phyloP scores from a whole-genome alignment of 2,329 filamentous ascomycete genomes.

The Sporothrix globosa region DNA sequence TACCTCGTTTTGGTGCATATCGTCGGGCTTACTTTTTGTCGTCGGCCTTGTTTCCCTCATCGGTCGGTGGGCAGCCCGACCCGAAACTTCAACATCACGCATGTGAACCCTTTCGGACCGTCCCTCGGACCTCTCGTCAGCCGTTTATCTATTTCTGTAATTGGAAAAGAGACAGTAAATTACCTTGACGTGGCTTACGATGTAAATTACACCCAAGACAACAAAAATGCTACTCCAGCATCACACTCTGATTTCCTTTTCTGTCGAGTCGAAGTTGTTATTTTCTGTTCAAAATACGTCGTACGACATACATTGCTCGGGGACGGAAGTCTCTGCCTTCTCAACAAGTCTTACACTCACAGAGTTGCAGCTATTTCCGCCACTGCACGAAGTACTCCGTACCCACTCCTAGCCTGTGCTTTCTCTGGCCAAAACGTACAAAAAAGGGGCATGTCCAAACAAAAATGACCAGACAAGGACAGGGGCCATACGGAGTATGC shows the following conservation, averaged over 20 bases:
- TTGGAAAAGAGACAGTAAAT: not conserved
- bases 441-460: conserved; percentile 1
- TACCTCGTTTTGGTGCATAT: conserved; percentile 24
- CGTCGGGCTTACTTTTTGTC: not conserved
- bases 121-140: not conserved
- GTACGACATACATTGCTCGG: not conserved
- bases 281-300: not conserved
- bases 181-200: not conserved
- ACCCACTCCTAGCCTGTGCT: not conserved
- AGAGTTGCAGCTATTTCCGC: not conserved
- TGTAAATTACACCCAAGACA: not conserved
- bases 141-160: conserved; percentile 7
- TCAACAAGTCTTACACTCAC: not conserved
- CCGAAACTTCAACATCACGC: conserved; percentile 4
- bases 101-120: not conserved
- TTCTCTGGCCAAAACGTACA: not conserved
- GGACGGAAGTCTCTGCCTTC: too few species aligned
- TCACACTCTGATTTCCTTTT: not conserved
- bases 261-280: too few species aligned
- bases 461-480: conserved; percentile 1
- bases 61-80: conserved; percentile 9
- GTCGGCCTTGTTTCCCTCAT: conserved; percentile 15
- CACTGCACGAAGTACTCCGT: not conserved
- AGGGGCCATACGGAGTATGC: not conserved
- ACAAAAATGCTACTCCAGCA: conserved; percentile 10